These are phyloP conservation scores for Russula earlei DNA, from an alignment of 768 basidiomycete species.

Conservation along the genomic window DNA sequence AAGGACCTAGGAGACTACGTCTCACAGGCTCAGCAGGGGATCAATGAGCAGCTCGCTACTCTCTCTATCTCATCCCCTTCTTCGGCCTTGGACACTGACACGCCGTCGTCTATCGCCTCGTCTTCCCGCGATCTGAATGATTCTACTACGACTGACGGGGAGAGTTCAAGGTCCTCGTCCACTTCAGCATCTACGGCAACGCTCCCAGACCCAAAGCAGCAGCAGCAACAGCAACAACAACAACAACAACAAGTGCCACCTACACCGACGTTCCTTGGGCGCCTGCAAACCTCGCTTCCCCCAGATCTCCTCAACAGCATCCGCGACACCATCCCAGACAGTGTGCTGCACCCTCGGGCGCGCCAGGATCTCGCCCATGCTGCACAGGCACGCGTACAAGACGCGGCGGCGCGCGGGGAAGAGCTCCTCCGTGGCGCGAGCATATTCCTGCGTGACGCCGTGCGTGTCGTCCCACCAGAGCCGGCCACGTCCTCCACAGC, in stretches of 20 bases:
- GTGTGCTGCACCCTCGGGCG: conserved; percentile 39
- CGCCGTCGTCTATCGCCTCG: conserved; percentile 19
- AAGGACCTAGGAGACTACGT: conserved; percentile 69
- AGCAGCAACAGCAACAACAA: neutral
- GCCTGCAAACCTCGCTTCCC: conserved; percentile 65
- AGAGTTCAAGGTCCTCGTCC: conserved; percentile 21
- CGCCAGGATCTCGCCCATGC: conserved; percentile 53
- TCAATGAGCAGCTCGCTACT: conserved; percentile 49
- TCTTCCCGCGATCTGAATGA: conserved; percentile 21
- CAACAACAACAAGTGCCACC: neutral
- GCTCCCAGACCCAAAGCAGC: neutral
- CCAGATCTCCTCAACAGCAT: conserved; percentile 63
- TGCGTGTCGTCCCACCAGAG: conserved; percentile 87
- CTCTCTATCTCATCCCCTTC: neutral
- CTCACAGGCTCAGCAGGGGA: conserved; percentile 68
- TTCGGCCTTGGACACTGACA: conserved; percentile 9
- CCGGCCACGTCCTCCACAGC: conserved; percentile 23
- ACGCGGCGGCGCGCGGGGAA: conserved; percentile 21
- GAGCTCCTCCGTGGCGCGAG: conserved; percentile 59
- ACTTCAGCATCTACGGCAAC: conserved; percentile 15
- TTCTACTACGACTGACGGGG: conserved; percentile 17
- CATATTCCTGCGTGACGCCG: conserved; percentile 61
- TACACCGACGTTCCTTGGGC: conserved; percentile 47
- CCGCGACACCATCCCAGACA: conserved; percentile 57
- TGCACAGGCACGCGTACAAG: conserved; percentile 66